Conservation (phyloP, 2,329 filamentous ascomycete species). For the Fusarium odoratissimum region DNA sequence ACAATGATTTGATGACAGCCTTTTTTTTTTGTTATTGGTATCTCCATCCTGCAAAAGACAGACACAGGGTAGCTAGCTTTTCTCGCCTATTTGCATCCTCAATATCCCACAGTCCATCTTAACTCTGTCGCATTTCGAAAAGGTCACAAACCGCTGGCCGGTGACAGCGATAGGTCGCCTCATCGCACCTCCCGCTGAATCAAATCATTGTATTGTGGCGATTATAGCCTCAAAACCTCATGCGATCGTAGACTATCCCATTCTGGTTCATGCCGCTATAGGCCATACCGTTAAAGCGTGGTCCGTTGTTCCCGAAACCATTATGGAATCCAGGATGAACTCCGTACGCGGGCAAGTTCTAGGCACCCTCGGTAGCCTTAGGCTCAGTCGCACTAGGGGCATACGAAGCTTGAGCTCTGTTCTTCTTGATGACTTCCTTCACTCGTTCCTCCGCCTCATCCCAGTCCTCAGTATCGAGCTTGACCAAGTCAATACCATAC, state of each 20-base stretch:
- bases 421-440: constrained; percentile 82
- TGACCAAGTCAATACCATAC: constrained; percentile 84
- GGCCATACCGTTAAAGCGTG: constrained; percentile 16
- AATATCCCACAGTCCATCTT: constrained; percentile 2
- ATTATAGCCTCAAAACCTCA: constrained; percentile 8
- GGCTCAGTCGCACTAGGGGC: constrained; percentile 59
- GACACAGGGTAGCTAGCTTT: constrained; percentile 17
- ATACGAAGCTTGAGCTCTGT: constrained; percentile 67
- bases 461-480: constrained; percentile 89
- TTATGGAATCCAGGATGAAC: constrained; percentile 7
- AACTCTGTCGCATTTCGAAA: background rate
- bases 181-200: background rate
- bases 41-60: constrained; percentile 21
- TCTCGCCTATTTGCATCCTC: background rate
- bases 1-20: background rate
- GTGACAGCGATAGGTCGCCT: background rate
- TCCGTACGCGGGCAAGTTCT: constrained; percentile 42
- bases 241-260: constrained; percentile 4
- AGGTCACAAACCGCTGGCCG: background rate
- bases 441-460: constrained; percentile 87
- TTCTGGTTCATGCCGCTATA: constrained; percentile 2
- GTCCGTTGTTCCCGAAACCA: constrained; percentile 7
- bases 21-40: constrained; percentile 33
- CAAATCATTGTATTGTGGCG: background rate
- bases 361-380: constrained; percentile 45